Evolutionary conservation across 1,284 basidiomycete genomes (phyloP).

Genomic region (Cerrena zonata): DNA sequence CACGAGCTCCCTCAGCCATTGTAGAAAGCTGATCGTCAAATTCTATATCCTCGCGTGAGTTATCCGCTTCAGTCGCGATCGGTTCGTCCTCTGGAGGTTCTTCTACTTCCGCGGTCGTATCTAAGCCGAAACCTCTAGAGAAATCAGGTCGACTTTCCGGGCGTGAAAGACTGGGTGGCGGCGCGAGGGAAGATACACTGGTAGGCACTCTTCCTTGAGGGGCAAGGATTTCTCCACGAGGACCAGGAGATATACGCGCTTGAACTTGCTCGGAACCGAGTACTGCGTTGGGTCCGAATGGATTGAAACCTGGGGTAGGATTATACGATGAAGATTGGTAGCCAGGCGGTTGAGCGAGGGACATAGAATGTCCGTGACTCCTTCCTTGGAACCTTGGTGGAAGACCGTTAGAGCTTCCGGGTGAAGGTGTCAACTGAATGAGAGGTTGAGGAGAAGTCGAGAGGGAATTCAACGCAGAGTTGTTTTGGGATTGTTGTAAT

Average conservation of each 20-base stretch:
- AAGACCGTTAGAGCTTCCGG: slow-evolving; percentile 30
- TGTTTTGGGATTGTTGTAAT: slow-evolving; percentile 64
- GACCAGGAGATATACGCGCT: slow-evolving; percentile 13
- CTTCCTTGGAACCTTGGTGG: slow-evolving; percentile 35
- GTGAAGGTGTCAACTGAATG: slow-evolving; percentile 48
- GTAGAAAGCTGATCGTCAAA: slow-evolving; percentile 21
- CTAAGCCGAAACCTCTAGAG: slow-evolving; percentile 67
- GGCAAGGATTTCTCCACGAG: slow-evolving; percentile 36
- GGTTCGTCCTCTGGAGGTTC: slow-evolving; percentile 28
- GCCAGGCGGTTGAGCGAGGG: slow-evolving; percentile 53
- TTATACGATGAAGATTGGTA: slow-evolving; percentile 34
- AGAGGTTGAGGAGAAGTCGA: slow-evolving; percentile 60
- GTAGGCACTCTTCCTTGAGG: slow-evolving; percentile 58
- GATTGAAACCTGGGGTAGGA: slow-evolving; percentile 44
- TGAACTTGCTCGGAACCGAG: slow-evolving; percentile 46
- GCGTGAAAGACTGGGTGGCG: slow-evolving; percentile 36
- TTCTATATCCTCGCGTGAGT: slow-evolving; percentile 31
- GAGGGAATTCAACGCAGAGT: slow-evolving; percentile 47
- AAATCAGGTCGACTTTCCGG: slow-evolving; percentile 66
- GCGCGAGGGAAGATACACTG: slow-evolving; percentile 40
- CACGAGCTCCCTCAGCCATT: slow-evolving; percentile 27
- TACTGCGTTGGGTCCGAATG: slow-evolving; percentile 52
- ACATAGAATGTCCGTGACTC: slow-evolving; percentile 62
- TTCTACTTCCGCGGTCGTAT: slow-evolving; percentile 65
- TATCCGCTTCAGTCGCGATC: slow-evolving; percentile 10